These are phyloP conservation scores for Pleurotus tuber-regium DNA, from an alignment of 768 basidiomycete genomes.

Conservation along the genomic window DNA sequence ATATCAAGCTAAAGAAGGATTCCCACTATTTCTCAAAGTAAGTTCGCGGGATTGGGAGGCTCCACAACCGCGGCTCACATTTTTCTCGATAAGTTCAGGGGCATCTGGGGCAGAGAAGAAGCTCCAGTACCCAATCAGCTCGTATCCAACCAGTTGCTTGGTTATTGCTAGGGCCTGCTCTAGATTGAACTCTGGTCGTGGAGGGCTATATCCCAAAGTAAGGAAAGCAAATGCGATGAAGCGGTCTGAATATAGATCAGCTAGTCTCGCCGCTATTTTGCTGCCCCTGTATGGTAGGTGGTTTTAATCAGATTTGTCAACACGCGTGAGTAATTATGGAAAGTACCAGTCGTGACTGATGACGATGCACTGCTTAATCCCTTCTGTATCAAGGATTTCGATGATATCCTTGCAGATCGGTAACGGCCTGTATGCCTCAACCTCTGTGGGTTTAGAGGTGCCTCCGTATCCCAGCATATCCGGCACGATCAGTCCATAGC, in stretches of 20 bases:
- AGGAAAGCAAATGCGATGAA: conserved; percentile 40
- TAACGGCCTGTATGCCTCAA: conserved; percentile 29
- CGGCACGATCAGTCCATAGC: conserved; percentile 46
- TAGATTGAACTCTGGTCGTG: conserved; percentile 19
- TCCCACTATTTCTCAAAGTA: conserved; percentile 28
- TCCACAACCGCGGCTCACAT: conserved; percentile 26
- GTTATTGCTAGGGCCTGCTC: conserved; percentile 17
- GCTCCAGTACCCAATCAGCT: conserved; percentile 32
- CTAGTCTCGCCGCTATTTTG: conserved; percentile 30
- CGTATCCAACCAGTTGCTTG: conserved; percentile 24
- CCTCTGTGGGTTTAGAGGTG: conserved; percentile 42
- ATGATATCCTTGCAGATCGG: conserved; percentile 36
- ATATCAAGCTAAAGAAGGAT: conserved; percentile 32
- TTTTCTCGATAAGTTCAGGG: conserved; percentile 29
- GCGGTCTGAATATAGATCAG: conserved; percentile 34
- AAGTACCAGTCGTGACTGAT: conserved; percentile 44
- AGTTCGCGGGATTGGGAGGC: too few species aligned
- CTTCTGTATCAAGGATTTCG: conserved; percentile 39
- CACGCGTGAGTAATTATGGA: too few species aligned
- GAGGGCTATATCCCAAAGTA: conserved; percentile 32
- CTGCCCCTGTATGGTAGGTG: conserved; percentile 46
- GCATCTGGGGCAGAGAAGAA: conserved; percentile 35
- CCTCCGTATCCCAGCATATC: conserved; percentile 54
- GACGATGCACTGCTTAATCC: conserved; percentile 28
- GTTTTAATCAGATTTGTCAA: too few species aligned